Conservation (phyloP, 768 basidiomycete species). For the Pleurotus tuber-regium region DNA sequence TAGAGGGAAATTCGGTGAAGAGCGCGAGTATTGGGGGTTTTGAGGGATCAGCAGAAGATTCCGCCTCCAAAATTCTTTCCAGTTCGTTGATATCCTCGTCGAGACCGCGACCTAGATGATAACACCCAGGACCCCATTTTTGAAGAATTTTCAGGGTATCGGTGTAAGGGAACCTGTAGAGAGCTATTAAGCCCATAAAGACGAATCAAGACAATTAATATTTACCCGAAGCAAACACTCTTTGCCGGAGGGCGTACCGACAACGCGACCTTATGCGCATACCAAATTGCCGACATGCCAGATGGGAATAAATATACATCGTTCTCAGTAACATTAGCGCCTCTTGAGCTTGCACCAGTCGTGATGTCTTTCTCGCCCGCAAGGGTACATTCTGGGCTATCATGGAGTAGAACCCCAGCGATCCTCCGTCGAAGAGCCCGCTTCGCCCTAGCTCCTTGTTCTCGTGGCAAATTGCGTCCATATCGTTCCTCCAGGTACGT, state of each 20-base stretch:
- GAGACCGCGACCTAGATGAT: constrained; percentile 67
- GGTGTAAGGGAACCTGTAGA: constrained; percentile 67
- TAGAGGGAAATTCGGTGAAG: constrained; percentile 78
- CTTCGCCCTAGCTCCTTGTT: constrained; percentile 58
- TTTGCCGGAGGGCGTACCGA: constrained; percentile 44
- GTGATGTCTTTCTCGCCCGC: constrained; percentile 19
- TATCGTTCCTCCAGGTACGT: constrained; percentile 80
- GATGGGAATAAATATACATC: constrained; percentile 71
- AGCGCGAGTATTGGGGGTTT: constrained; percentile 54
- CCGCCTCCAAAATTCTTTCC: constrained; percentile 38
- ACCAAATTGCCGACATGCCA: constrained; percentile 80
- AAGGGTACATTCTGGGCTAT: constrained; percentile 29
- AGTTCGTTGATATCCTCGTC: constrained; percentile 58
- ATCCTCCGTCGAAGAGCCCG: constrained; percentile 71
- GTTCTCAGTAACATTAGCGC: constrained; percentile 55
- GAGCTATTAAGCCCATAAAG: background rate
- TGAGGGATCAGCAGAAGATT: constrained; percentile 16
- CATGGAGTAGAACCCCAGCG: constrained; percentile 61
- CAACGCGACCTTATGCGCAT: constrained; percentile 58
- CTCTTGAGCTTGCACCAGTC: constrained; percentile 45
- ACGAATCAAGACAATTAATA: background rate
- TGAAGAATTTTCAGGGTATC: constrained; percentile 76
- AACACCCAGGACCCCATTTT: constrained; percentile 79
- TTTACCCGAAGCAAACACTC: constrained; percentile 78
- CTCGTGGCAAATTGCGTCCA: constrained; percentile 68